Percentiles rank a stretch among this genome's conserved stretches.
Conservation (phyloP, 768 basidiomycete genomes). For the Ephemerocybe angulata region DNA sequence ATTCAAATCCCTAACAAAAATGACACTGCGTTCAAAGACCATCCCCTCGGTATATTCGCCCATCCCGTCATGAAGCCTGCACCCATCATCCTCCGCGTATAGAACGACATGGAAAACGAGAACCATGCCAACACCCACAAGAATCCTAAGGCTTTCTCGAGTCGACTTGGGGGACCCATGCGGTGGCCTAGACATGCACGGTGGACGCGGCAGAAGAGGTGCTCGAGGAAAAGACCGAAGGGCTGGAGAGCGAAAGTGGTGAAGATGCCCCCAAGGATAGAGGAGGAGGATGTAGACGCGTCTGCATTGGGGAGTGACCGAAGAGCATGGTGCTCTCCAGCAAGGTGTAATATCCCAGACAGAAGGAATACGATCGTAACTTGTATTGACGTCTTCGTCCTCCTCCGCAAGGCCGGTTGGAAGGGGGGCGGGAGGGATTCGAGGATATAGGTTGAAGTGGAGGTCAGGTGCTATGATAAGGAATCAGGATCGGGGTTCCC, state of each 20-base stretch:
- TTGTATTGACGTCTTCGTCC: neutral
- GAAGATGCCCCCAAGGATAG: neutral
- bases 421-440: neutral
- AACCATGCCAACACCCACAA: neutral
- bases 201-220: neutral
- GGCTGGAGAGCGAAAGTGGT: slow-evolving; percentile 1
- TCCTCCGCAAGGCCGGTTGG: neutral
- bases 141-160: neutral
- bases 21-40: neutral
- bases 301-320: neutral
- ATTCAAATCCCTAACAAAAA: too few species aligned
- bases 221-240: neutral
- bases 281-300: neutral
- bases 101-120: slow-evolving; percentile 1
- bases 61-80: neutral
- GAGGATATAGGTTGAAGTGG: neutral
- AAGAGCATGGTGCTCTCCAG: neutral
- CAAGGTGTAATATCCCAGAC: neutral
- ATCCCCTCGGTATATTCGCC: neutral
- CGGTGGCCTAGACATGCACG: neutral
- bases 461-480: neutral
- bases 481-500: neutral
- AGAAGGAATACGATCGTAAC: neutral
- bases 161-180: neutral
- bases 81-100: neutral